Base-by-base conservation (phyloP, 352 stramenopile genomes). In the Phytophthora fragariae region DNA sequence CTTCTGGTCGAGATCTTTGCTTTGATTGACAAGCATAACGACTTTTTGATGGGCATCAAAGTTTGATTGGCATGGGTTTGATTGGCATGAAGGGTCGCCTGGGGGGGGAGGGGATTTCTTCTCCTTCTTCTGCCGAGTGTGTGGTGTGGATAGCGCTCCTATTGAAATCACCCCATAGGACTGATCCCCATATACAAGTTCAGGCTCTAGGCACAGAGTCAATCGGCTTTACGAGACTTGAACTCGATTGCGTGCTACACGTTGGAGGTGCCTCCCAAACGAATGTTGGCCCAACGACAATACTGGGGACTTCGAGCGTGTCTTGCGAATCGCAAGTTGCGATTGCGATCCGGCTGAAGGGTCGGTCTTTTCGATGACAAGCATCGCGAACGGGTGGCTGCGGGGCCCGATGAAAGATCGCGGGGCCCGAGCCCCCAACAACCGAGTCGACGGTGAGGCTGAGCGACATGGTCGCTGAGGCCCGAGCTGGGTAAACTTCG, bases 11-110 rank as follows among this genome's bases (percentile, higher is more conserved):
- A 44, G 50, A 70, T 70, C 61, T 70, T 74, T 69, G 46, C 59
- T 52, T 61, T 75, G 56, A 35, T 75, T 66, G 55, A 75, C 47
- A 58, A 57, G 19, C 68, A 68, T 70, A 75, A 70, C 54, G 27
- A 44, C 37, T 19, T 11, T 24, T 61, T 62, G 54, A 49, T 60
- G 47, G 31, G 54, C 31, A 61, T 49, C 14, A 6, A 17, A 12
- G 10, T 44, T 44, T 44, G 37, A 44, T 44, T 44, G 37, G 37
- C 37, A 44, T 60, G 24, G 27, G 53, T 49, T 70, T 71, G 61
- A 71, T 39, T 62, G 19, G 44, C 65, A 69, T 69, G 58, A 72
- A 46, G 33, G 53, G 62, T 55, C 47, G 47, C 47, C 9, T 11
- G 35, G 35, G 35, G 10, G 35, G 37, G 10, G 19, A 21, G 19